Evolutionary conservation across 768 basidiomycete genomes (phyloP).

Genomic region (Serendipita vermifera): DNA sequence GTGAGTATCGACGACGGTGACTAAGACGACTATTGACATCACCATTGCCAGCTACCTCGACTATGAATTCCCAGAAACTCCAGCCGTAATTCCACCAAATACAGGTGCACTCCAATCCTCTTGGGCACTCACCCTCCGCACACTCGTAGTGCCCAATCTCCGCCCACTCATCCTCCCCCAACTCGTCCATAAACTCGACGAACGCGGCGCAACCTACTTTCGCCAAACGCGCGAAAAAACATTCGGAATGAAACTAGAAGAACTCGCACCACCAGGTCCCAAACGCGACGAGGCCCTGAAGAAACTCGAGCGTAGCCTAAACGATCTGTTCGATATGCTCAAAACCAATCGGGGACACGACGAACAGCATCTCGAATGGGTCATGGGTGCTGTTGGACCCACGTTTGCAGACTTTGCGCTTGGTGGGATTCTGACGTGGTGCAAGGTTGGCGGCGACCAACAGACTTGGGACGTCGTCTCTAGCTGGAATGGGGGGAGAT

Average conservation of each 20-base stretch:
- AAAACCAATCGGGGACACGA: background rate
- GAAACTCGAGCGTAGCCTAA: background rate
- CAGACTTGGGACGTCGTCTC: background rate
- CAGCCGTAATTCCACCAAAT: background rate
- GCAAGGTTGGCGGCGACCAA: background rate
- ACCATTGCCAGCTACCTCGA: background rate
- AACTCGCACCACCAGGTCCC: background rate
- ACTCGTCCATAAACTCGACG: background rate
- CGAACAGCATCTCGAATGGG: background rate
- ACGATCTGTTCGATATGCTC: background rate
- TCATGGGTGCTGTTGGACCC: constrained; percentile 1
- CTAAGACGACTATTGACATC: background rate
- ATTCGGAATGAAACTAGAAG: background rate
- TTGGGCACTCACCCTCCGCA: background rate
- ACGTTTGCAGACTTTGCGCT: constrained; percentile 5
- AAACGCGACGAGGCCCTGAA: background rate
- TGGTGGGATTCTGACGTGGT: background rate
- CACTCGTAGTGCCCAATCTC: background rate
- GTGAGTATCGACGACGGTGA: too few species aligned
- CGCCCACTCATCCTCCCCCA: background rate
- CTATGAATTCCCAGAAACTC: background rate
- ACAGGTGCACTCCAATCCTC: background rate
- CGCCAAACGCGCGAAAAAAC: background rate
- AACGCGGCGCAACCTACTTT: background rate
- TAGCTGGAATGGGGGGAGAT: background rate